A percentile compares a stretch with the other conserved stretches of the same genome.
Evolutionary conservation across 202 grass and related monocot genomes (phyloP).

Genomic region (Panicum virgatum): DNA sequence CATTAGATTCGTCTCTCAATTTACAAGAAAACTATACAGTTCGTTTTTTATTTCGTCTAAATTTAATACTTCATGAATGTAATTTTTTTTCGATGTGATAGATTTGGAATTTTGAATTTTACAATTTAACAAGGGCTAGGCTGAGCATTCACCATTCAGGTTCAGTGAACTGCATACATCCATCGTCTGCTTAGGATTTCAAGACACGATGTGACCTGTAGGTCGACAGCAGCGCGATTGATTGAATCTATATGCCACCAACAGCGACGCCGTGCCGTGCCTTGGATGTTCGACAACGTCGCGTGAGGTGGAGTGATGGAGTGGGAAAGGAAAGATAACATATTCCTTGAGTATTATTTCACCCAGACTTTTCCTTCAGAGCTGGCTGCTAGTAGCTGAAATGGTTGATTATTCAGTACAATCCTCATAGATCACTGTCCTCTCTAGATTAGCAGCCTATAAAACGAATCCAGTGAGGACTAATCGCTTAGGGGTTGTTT

Average conservation of each 20-base stretch:
- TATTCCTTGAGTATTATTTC: not conserved
- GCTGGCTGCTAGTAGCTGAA: not conserved
- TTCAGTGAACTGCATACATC: not conserved
- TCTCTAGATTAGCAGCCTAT: slow-evolving; percentile 21
- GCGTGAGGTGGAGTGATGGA: not conserved
- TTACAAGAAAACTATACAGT: no score
- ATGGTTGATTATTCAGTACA: slow-evolving; percentile 1
- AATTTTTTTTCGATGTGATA: no score
- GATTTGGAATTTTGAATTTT: no score
- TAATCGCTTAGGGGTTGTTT: no score
- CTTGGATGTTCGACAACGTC: slow-evolving; percentile 18
- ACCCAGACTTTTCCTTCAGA: not conserved
- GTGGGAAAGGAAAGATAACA: slow-evolving; percentile 13
- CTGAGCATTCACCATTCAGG: slow-evolving; percentile 18
- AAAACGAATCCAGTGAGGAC: slow-evolving; percentile 15
- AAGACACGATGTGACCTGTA: no score
- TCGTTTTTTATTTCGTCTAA: no score
- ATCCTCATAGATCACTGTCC: not conserved
- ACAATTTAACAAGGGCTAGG: no score
- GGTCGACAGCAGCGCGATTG: slow-evolving; percentile 15
- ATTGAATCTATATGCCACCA: not conserved
- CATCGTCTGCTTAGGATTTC: no score
- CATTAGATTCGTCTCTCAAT: no score
- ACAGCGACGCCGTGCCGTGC: slow-evolving; percentile 13
- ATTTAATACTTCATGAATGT: no score